Evolutionary conservation across 2,329 filamentous ascomycete species (phyloP), one percentile per base, ranked within the genome.

Genomic region (Colletotrichum neosansevieriae): DNA sequence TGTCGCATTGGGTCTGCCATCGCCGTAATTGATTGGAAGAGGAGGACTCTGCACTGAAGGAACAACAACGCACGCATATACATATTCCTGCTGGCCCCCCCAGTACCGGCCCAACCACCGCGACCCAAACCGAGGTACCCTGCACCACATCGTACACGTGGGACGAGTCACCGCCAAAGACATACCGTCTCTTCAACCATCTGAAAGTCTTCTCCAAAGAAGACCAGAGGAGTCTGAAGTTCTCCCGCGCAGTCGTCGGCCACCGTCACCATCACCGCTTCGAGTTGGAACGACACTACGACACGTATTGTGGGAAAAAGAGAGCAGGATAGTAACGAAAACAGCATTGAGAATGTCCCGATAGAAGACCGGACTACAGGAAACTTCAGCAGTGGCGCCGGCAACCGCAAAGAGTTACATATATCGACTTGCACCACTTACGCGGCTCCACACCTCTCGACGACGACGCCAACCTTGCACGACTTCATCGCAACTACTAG

Each of bases 41-140:
- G 50, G 58, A 69, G 49, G 57, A 45, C 47, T 67, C 63, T 58
- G 63, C 63, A 45, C 57, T 42, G 47, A 50, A 49, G 51, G 32
- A 69, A 69, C 63, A 69, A 67, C 67, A 69, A 69, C 63, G 63
- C 63, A 69, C 67, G 58, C 67, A 69, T 65, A 65, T 50, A 53
- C 63, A 62, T 67, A 62, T 57, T 69, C 63, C 19, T 63, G 57
- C 58, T 47, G 34, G 47, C 45, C 57, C 56, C 49, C 67, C 57
- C 54, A 63, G 59, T 58, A 53, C 40, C 49, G 50, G 50, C 67
- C 67, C 67, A 69, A 69, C 67, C 67, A 69, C 63, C 67, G 24
- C 67, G 24, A 62, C 36, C 44, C 54, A 47, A 57, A 50, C 54
- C 65, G 65, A 68, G 49, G 65, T 59, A 54, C 63, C 54, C 54